These are phyloP conservation scores for Coemansia sp. DNA, from an alignment of 192 early-diverging fungal species.

Conservation along the genomic window DNA sequence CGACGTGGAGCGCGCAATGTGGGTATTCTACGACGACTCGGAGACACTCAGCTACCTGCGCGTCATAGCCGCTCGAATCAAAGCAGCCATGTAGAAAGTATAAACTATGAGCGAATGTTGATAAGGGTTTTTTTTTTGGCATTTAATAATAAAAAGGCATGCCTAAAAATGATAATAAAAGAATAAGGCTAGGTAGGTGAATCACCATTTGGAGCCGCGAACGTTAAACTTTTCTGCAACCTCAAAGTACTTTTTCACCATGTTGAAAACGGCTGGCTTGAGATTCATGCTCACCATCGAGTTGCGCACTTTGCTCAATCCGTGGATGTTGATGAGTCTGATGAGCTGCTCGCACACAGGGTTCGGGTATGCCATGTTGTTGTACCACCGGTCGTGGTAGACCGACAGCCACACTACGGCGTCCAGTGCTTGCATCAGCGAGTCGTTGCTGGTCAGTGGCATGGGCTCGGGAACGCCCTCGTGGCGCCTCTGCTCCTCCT, in stretches of 20 bases:
- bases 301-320: conserved; percentile 92
- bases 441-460: conserved; percentile 49
- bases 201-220: conserved; percentile 67
- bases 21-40: conserved; percentile 35
- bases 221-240: conserved; percentile 75
- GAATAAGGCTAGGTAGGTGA: conserved; percentile 2
- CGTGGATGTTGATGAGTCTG: conserved; percentile 84
- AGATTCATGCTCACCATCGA: conserved; percentile 89
- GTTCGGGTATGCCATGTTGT: conserved; percentile 90
- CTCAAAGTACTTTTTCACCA: conserved; percentile 74
- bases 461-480: conserved; percentile 18
- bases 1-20: conserved; percentile 30
- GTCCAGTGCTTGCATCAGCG: conserved; percentile 79
- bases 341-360: conserved; percentile 83
- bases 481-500: conserved; percentile 58
- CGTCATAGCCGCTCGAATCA: conserved; percentile 12
- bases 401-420: conserved; percentile 83
- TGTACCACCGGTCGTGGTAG: conserved; percentile 89
- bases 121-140: not conserved
- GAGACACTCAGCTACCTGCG: conserved; percentile 9
- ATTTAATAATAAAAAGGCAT: conserved; percentile 1
- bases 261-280: conserved; percentile 71
- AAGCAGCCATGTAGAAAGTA: conserved; percentile 7
- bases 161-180: not conserved
- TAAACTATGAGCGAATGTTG: too few species aligned